A percentile compares a stretch with the other conserved stretches of the same genome.
These are phyloP conservation scores for Monilinia vaccinii-corymbosi DNA, from an alignment of 2,329 filamentous ascomycete genomes.

Conservation along the genomic window DNA sequence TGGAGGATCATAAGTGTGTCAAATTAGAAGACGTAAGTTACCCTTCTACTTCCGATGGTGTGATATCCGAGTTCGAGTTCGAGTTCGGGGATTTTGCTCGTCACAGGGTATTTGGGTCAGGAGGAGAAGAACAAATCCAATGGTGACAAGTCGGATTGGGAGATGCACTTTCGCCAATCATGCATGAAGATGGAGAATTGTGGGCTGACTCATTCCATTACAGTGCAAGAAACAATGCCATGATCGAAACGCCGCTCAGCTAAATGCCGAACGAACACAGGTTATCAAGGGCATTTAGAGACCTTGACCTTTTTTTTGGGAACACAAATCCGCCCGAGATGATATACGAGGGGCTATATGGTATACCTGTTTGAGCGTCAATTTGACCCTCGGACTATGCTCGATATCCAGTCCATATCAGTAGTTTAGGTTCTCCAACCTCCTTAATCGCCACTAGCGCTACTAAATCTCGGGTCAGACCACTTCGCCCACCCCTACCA, in stretches of 20 bases:
- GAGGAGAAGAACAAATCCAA: background rate
- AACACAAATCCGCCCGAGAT: background rate
- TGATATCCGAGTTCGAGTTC: background rate
- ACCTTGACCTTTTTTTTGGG: background rate
- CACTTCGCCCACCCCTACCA: background rate
- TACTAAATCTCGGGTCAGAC: background rate
- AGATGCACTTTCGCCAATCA: conserved; percentile 32
- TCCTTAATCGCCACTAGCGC: background rate
- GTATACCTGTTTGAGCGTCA: background rate
- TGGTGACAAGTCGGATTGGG: conserved; percentile 35
- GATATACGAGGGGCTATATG: background rate
- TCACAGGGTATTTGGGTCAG: background rate
- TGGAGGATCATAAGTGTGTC: conserved; percentile 90
- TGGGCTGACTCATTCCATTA: background rate
- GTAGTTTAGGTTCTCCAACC: background rate
- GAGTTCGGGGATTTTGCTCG: conserved; percentile 18
- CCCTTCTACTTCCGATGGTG: conserved; percentile 6
- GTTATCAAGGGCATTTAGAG: conserved; percentile 80
- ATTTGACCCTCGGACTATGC: background rate
- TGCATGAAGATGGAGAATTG: conserved; percentile 6
- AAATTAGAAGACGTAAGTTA: conserved; percentile 75
- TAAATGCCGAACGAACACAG: conserved; percentile 86
- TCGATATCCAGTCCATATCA: background rate
- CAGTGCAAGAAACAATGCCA: conserved; percentile 95
- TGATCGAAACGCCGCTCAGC: conserved; percentile 83